Percentiles rank a stretch among this genome's conserved stretches.
These are phyloP conservation scores for Pseudogymnoascus pannorum DNA, from an alignment of 2,329 filamentous ascomycete species.

Conservation along the genomic window DNA sequence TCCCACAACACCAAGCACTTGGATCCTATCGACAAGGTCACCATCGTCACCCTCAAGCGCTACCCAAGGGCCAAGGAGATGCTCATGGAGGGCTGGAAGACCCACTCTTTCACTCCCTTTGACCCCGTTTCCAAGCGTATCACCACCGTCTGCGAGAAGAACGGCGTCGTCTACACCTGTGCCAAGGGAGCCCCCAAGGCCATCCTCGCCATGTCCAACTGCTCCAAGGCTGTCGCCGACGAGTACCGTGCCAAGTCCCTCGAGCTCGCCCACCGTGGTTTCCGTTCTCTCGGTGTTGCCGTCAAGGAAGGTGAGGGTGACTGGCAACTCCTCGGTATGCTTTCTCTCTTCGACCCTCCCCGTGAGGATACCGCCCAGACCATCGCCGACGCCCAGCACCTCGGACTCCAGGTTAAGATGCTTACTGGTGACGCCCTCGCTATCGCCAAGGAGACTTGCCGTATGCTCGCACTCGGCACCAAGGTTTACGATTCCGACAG, in stretches of 20 bases:
- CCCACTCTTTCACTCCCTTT: slow-evolving; percentile 70
- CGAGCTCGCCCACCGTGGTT: slow-evolving; percentile 71
- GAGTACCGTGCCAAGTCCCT: slow-evolving; percentile 66
- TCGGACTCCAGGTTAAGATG: slow-evolving; percentile 75
- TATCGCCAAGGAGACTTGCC: slow-evolving; percentile 75
- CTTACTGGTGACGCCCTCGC: slow-evolving; percentile 73
- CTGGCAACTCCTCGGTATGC: slow-evolving; percentile 69
- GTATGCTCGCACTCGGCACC: slow-evolving; percentile 71
- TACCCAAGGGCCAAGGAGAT: slow-evolving; percentile 74
- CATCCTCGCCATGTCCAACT: slow-evolving; percentile 61
- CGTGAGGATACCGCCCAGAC: slow-evolving; percentile 74
- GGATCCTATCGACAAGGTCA: slow-evolving; percentile 74
- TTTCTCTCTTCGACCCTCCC: slow-evolving; percentile 75
- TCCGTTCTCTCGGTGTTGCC: slow-evolving; percentile 72
- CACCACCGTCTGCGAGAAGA: slow-evolving; percentile 60
- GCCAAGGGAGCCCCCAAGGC: slow-evolving; percentile 74
- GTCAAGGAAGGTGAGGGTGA: slow-evolving; percentile 68
- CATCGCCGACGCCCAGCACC: slow-evolving; percentile 67
- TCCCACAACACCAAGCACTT: slow-evolving; percentile 74
- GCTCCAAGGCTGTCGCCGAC: slow-evolving; percentile 55
- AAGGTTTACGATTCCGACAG: slow-evolving; percentile 77
- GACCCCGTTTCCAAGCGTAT: slow-evolving; percentile 77
- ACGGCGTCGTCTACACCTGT: slow-evolving; percentile 63
- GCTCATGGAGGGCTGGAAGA: slow-evolving; percentile 66
- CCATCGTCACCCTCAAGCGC: slow-evolving; percentile 65